These are phyloP conservation scores for Dothistroma septosporum DNA, from an alignment of 2,329 filamentous ascomycete genomes.

Conservation along the genomic window DNA sequence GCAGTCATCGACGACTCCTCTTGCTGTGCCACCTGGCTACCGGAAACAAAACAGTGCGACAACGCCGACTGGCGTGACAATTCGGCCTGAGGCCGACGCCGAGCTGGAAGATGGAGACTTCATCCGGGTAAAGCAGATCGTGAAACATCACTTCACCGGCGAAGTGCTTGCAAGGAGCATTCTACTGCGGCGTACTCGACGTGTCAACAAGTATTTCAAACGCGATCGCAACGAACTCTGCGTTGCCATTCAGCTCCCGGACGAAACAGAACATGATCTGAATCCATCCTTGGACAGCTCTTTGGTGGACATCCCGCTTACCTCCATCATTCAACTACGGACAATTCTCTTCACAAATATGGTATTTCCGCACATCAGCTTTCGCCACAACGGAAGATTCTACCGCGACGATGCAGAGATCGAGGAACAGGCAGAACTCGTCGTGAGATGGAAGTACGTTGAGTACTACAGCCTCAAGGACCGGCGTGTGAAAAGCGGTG, in stretches of 20 bases:
- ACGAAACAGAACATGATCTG: slow-evolving; percentile 31
- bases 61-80: neutral
- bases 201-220: slow-evolving; percentile 36
- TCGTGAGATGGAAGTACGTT: slow-evolving; percentile 51
- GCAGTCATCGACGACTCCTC: neutral
- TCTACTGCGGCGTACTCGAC: slow-evolving; percentile 34
- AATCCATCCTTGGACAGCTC: slow-evolving; percentile 45
- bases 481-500: neutral
- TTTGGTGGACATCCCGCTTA: slow-evolving; percentile 17
- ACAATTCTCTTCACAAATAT: slow-evolving; percentile 51
- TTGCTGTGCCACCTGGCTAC: neutral
- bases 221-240: slow-evolving; percentile 41
- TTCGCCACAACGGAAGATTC: neutral
- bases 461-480: slow-evolving; percentile 8
- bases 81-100: slow-evolving; percentile 21
- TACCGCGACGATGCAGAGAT: neutral
- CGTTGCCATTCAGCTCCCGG: slow-evolving; percentile 35
- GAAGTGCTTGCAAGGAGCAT: slow-evolving; percentile 38
- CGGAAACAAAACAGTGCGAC: neutral
- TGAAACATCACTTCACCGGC: slow-evolving; percentile 20
- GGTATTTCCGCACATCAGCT: slow-evolving; percentile 38
- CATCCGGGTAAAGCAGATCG: slow-evolving; percentile 39
- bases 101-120: slow-evolving; percentile 37
- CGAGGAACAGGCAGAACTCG: slow-evolving; percentile 32
- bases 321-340: slow-evolving; percentile 10